Evolutionary conservation across 768 basidiomycete species (phyloP), one percentile per base, ranked within the genome.

Genomic region (Suillus weaverae): DNA sequence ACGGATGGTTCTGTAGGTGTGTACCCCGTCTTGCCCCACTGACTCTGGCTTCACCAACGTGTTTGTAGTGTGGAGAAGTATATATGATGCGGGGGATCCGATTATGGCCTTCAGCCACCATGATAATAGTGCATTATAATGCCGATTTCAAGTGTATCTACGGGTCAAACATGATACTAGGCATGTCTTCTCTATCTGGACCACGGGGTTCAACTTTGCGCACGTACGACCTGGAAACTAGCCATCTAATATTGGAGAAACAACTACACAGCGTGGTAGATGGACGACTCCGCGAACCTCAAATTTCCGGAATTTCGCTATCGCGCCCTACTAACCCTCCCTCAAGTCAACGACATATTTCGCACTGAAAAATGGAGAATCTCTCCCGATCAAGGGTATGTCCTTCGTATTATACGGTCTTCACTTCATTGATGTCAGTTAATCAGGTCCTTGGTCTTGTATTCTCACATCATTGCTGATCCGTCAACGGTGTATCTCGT

Each of bases 101-200:
- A 85, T 96, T 64, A 74, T 86, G 30, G 85, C 81, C 20, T 94
- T 89, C 73, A 84, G 86, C 70, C 81, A 80, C 44, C 77, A 86
- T 64, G 80, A 80, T 22, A 77, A 87, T 65, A 76, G 92, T 94
- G 68, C 59, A 87, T 80, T 38, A 55, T 9, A 22, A 50, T 36
- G 33, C 61, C 46, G 57, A 32, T 66, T 57, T 39, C 16, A 26
- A 30, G n/a, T 57, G 36, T 32, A 48, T 30, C 43, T 22, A 62
- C 51, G 39, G 43, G 36, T 63, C 39, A 43, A 39, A 64, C 32
- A 36, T 60, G 11, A 22, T 36, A 60, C 22, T 62, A 94, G 94
- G 80, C 43, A 77, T 96, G 46, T 84, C 87, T 38, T 78, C 90
- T 3, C 79, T 97, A 26, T 95, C 95, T 53, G 93, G 94, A 10